Percentiles rank a stretch among this genome's conserved stretches.
These are phyloP conservation scores for Zygosaccharomyces sapae DNA, from an alignment of 1,139 yeast genomes.

Conservation along the genomic window DNA sequence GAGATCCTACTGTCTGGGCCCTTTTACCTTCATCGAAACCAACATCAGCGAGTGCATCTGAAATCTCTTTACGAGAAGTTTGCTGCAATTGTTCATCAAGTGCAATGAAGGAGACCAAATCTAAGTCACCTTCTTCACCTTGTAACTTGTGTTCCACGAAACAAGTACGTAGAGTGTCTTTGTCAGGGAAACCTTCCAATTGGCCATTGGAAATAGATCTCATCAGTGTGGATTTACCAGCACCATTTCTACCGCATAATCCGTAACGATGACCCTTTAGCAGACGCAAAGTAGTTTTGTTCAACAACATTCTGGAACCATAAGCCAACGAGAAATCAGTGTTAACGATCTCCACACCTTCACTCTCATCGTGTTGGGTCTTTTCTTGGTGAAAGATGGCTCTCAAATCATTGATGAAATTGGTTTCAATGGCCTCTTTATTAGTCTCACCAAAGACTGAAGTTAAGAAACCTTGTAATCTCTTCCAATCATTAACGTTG, in stretches of 20 bases:
- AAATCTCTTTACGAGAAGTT: conserved; percentile 64
- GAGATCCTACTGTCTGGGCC: conserved; percentile 83
- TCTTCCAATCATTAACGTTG: conserved; percentile 87
- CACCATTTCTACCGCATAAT: conserved; percentile 97
- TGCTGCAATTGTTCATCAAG: conserved; percentile 73
- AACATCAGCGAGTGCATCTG: conserved; percentile 71
- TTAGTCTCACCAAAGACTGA: conserved; percentile 45
- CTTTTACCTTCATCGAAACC: conserved; percentile 92
- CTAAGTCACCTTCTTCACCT: conserved; percentile 91
- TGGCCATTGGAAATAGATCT: conserved; percentile 96
- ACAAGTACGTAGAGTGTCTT: conserved; percentile 83
- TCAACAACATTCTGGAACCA: conserved; percentile 94
- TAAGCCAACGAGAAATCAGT: conserved; percentile 94
- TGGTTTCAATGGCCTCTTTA: conserved; percentile 42
- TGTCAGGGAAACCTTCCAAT: conserved; percentile 94
- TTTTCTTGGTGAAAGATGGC: conserved; percentile 62
- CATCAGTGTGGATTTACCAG: conserved; percentile 97
- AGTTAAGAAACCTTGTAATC: conserved; percentile 55
- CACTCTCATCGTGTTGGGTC: conserved; percentile 52
- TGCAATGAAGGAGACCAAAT: conserved; percentile 84
- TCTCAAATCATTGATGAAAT: conserved; percentile 54
- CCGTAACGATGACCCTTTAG: conserved; percentile 96
- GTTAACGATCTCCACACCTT: conserved; percentile 85
- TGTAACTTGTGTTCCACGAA: conserved; percentile 96
- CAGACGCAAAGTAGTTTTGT: conserved; percentile 82